A percentile compares a stretch with the other conserved stretches of the same genome.
Conservation (phyloP, 2,329 filamentous ascomycete species). For the Alternaria metachromatica region DNA sequence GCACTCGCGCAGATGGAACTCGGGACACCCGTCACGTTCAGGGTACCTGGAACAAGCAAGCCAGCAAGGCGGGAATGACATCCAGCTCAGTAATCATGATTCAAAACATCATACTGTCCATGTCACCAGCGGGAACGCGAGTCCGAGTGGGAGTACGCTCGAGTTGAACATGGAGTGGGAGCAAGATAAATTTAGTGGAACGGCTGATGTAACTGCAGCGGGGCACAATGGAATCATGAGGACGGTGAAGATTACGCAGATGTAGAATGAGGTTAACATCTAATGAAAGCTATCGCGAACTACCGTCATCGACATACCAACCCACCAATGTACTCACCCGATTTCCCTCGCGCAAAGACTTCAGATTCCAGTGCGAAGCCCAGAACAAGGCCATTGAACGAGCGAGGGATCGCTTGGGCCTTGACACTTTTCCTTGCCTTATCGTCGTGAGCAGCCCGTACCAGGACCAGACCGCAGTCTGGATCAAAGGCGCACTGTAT, state of each 20-base stretch:
- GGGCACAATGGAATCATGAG: neutral
- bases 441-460: too few relatives aligned
- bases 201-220: neutral
- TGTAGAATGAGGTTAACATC: neutral
- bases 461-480: too few relatives aligned
- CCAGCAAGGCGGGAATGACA: neutral
- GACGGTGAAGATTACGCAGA: neutral
- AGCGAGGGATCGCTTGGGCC: neutral
- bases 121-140: conserved; percentile 5
- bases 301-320: neutral
- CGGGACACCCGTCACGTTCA: conserved; percentile 14
- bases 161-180: conserved; percentile 19
- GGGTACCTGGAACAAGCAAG: conserved; percentile 18
- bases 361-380: too few relatives aligned
- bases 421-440: neutral
- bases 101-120: neutral
- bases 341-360: too few relatives aligned
- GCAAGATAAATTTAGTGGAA: neutral
- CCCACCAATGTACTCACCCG: neutral
- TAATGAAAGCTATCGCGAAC: neutral
- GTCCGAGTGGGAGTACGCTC: conserved; percentile 16
- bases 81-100: neutral
- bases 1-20: conserved; percentile 17
- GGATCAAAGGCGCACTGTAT: too few relatives aligned
- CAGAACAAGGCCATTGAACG: neutral